Evolutionary conservation across 129 eudicot genomes (phyloP).

Genomic region (Flaveria robusta): DNA sequence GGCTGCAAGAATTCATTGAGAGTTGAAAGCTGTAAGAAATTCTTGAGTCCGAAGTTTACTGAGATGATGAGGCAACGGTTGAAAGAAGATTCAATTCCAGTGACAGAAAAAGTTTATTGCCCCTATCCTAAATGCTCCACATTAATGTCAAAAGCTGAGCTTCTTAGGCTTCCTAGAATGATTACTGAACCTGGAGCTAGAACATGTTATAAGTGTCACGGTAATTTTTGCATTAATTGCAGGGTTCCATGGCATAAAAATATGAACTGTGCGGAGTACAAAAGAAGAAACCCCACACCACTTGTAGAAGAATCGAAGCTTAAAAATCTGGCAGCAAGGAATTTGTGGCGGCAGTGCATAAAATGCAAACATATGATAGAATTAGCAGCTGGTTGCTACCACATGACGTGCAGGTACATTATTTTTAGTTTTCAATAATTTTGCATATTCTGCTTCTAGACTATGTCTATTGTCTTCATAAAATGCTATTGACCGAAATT

Average conservation of each 20-base stretch:
- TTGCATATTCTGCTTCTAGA: background rate
- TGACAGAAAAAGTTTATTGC: conserved; percentile 71
- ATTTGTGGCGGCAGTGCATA: conserved; percentile 79
- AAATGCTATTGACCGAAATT: background rate
- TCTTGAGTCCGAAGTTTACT: conserved; percentile 60
- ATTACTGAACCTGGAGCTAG: conserved; percentile 36
- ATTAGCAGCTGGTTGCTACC: conserved; percentile 77
- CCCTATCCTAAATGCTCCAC: conserved; percentile 83
- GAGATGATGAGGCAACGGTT: conserved; percentile 72
- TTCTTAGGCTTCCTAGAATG: conserved; percentile 33
- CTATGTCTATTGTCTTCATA: background rate
- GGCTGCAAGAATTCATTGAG: conserved; percentile 53
- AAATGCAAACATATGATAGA: conserved; percentile 91
- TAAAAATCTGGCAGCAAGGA: conserved; percentile 66
- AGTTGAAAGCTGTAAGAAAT: conserved; percentile 50
- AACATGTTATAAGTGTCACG: conserved; percentile 55
- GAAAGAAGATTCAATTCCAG: conserved; percentile 74
- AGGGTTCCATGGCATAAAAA: conserved; percentile 77
- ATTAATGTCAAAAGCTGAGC: conserved; percentile 67
- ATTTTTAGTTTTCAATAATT: background rate
- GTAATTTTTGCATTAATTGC: conserved; percentile 63
- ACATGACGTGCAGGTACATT: conserved; percentile 87
- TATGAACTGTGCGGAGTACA: conserved; percentile 54
- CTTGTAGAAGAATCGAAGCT: conserved; percentile 61
- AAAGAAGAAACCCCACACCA: conserved; percentile 42